Conservation (phyloP, 208 protist genomes). For the Strigomonas culicis region DNA sequence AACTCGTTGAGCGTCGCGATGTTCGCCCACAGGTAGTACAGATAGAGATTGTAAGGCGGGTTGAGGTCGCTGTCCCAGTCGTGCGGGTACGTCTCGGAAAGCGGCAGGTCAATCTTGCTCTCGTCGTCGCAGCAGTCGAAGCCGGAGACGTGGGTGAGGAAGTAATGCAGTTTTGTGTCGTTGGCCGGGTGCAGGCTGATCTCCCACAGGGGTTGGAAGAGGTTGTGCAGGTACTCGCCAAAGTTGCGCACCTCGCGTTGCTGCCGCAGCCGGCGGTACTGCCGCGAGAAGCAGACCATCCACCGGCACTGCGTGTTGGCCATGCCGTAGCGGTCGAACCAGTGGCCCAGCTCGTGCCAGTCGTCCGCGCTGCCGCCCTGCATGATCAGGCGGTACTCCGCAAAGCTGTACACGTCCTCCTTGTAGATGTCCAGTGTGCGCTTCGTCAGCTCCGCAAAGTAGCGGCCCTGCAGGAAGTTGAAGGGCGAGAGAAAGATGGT, state of each 20-base stretch:
- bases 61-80: slow-evolving; percentile 93
- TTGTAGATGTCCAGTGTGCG: slow-evolving; percentile 76
- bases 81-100: slow-evolving; percentile 75
- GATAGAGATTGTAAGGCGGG: slow-evolving; percentile 98
- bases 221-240: slow-evolving; percentile 93
- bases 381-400: slow-evolving; percentile 83
- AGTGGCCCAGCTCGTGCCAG: slow-evolving; percentile 94
- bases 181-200: slow-evolving; percentile 93
- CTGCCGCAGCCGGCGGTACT: slow-evolving; percentile 86
- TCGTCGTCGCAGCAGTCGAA: slow-evolving; percentile 98
- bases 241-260: slow-evolving; percentile 87
- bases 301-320: slow-evolving; percentile 94
- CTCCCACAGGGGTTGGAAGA: slow-evolving; percentile 98
- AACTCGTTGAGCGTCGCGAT: slow-evolving; percentile 96
- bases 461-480: slow-evolving; percentile 92
- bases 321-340: slow-evolving; percentile 96
- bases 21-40: slow-evolving; percentile 99
- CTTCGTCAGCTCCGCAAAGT: slow-evolving; percentile 92
- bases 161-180: slow-evolving; percentile 95
- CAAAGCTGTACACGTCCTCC: slow-evolving; percentile 83
- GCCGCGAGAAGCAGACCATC: slow-evolving; percentile 95
- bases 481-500: slow-evolving; percentile 75
- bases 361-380: slow-evolving; percentile 80
- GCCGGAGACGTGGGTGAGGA: slow-evolving; percentile 94
- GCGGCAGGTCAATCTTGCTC: slow-evolving; percentile 90